phyloP scores from a whole-genome alignment of 345 rosid genomes.

The Boechera stricta region DNA sequence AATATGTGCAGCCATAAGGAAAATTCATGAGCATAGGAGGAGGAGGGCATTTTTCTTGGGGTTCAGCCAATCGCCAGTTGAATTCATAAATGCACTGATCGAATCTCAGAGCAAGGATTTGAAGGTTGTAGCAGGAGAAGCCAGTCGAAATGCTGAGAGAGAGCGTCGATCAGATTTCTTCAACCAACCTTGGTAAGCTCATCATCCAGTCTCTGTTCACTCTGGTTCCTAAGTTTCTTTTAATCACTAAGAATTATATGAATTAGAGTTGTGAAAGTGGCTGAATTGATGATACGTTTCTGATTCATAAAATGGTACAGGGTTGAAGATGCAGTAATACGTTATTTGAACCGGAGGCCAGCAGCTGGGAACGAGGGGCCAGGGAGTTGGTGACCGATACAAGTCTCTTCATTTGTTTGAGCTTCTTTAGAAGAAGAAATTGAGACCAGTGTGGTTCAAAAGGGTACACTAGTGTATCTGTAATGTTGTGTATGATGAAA shows the following conservation, averaged over 20 bases:
- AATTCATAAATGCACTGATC: constrained; percentile 87
- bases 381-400: constrained; percentile 62
- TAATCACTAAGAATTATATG: not conserved
- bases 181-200: constrained; percentile 91
- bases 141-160: constrained; percentile 80
- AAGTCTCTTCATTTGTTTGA: constrained; percentile 30
- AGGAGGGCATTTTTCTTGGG: constrained; percentile 96
- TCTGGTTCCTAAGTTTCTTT: too few species aligned
- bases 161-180: constrained; percentile 90
- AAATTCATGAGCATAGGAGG: constrained; percentile 92
- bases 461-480: constrained; percentile 19
- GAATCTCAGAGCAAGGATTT: constrained; percentile 94
- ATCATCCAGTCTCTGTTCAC: constrained; percentile 10
- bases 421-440: constrained; percentile 14
- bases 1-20: constrained; percentile 86
- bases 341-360: constrained; percentile 93
- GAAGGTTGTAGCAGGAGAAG: constrained; percentile 89
- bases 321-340: constrained; percentile 98
- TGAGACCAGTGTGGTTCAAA: constrained; percentile 2
- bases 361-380: constrained; percentile 84
- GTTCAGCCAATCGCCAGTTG: constrained; percentile 96
- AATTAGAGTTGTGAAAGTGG: constrained; percentile 9
- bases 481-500: constrained; percentile 36
- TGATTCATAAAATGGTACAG: constrained; percentile 50
- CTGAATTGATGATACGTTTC: constrained; percentile 26